Evolutionary conservation across 495 filamentous ascomycete species (phyloP), one percentile per base, ranked within the genome.

Genomic region (Astrocystis sublimbata): DNA sequence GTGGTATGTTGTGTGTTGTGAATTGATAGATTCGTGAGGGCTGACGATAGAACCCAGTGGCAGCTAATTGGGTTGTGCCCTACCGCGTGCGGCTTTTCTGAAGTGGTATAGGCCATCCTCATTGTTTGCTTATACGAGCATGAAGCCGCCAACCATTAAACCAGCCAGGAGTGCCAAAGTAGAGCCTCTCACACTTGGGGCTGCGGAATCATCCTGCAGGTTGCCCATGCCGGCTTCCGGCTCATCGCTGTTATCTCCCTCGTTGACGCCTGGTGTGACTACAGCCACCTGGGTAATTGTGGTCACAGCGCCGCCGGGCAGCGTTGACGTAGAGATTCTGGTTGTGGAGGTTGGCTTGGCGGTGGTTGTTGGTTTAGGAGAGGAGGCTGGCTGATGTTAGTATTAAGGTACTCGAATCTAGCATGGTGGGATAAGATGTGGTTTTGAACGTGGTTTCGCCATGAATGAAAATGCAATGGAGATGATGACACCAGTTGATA

Each of bases 251-350:
- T 62, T 63, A 1, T 51, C 43, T 31, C 60, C 64, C 1, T 64
- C 55, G 30, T 53, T 54, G 3, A 53, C 59, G 6, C 35, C 30
- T 5, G 70, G 68, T 28, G 68, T 68, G 4, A 72, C 55, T 2
- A 72, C 64, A 15, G 69, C 60, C 38, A 72, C 67, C 19, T 66
- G 67, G 5, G 70, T 72, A 28, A 72, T 64, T 2, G 65, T 68
- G 3, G 68, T 72, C 60, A 73, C 69, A 6, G 54, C 72, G 12
- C 79, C 79, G 60, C 74, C 70, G 7, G 74, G 65, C 9, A 71
- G 65, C 0, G 76, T 80, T 9, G 69, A 73, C 9, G 74, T 78
- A 42, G 72, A 68, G 0, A 77, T 68, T 12, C 67, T 68, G n/a
- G 66, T 73, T 30, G 51, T 66, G 9, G 69, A 46, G 7, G 31